Evolutionary conservation across 805 yeast genomes (phyloP).

Genomic region (Hanseniaspora osmophila): DNA sequence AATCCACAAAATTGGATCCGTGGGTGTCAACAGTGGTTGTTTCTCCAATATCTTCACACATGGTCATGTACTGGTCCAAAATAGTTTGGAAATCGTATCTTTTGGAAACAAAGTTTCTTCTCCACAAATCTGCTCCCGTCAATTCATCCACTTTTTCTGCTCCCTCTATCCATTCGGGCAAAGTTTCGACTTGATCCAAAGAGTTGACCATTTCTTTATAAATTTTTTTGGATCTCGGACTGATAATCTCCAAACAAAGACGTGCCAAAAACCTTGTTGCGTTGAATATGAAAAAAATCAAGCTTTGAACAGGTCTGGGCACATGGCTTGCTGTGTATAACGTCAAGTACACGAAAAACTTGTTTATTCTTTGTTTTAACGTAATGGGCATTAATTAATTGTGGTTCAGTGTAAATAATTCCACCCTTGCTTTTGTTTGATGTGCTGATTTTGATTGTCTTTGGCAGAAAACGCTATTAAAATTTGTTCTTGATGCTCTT

Average conservation of each 20-base stretch:
- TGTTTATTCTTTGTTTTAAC: not conserved
- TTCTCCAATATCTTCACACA: conserved; percentile 46
- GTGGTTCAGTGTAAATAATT: not conserved
- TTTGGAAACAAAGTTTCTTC: conserved; percentile 68
- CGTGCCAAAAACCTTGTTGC: not conserved
- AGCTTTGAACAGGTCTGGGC: not conserved
- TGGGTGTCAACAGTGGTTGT: conserved; percentile 12
- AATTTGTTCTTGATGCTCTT: too few species aligned
- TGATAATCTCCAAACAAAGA: not conserved
- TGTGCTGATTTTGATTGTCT: too few species aligned
- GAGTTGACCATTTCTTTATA: not conserved
- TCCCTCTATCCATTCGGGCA: conserved; percentile 17
- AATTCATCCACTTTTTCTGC: conserved; percentile 36
- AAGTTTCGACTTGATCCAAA: not conserved
- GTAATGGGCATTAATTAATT: too few species aligned
- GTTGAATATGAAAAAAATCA: not conserved
- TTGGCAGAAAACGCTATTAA: too few species aligned
- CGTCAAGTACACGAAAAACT: not conserved
- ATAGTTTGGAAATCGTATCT: conserved; percentile 78
- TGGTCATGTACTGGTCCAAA: conserved; percentile 50
- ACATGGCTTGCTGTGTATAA: not conserved
- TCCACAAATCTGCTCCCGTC: conserved; percentile 48
- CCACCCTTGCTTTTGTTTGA: not conserved
- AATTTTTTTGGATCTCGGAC: not conserved
- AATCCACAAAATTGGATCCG: conserved; percentile 25